Evolutionary conservation across 2,329 filamentous ascomycete genomes (phyloP), one percentile per base, ranked within the genome.

Genomic region (Pseudonectria buxi): DNA sequence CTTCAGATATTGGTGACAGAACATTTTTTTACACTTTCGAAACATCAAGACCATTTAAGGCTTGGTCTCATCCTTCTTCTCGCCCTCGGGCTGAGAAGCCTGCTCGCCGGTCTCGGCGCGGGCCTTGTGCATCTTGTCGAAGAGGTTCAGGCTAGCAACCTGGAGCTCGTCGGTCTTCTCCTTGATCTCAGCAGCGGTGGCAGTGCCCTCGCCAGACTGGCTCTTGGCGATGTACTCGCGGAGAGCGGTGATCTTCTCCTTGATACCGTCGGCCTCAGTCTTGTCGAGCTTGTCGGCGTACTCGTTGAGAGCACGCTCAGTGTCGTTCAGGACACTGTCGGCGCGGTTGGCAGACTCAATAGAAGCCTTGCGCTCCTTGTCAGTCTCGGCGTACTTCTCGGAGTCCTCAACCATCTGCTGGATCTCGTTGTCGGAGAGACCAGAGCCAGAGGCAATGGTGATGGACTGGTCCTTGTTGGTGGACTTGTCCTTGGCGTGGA

Each of bases 111-210:
- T 72, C 71, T 89, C 84, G 52, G 69, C 64, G 55, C 86, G 83
- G 52, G 90, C 87, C 77, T 94, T 94, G 85, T 98, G 90, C 86
- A 98, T 95, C 84, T 96, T 95, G 74, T 96, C 92, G 67, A 98
- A 96, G 58, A 96, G 81, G 71, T 86, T 94, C 69, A 98, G 74
- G 68, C 84, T 90, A 52, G 90, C 86, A 64, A 84, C 86, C 74
- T 96, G 92, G 61, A 98, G 85, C 69, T 95, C 90, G 51, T 96
- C 92, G 56, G 86, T 94, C 86, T 95, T 95, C 72, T 86, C 80
- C 85, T 96, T 96, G 68, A 98, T 83, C 69, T 96, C 86, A 49
- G 86, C 85, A 33, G 89, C 85, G 43, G 87, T 94, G 57, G 85
- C 79, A 45, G 72, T 78, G 57, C 82, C 81, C 74, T 98, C 92